These are phyloP conservation scores for Trichoderma erinaceum DNA, from an alignment of 495 filamentous ascomycete species.

Conservation along the genomic window DNA sequence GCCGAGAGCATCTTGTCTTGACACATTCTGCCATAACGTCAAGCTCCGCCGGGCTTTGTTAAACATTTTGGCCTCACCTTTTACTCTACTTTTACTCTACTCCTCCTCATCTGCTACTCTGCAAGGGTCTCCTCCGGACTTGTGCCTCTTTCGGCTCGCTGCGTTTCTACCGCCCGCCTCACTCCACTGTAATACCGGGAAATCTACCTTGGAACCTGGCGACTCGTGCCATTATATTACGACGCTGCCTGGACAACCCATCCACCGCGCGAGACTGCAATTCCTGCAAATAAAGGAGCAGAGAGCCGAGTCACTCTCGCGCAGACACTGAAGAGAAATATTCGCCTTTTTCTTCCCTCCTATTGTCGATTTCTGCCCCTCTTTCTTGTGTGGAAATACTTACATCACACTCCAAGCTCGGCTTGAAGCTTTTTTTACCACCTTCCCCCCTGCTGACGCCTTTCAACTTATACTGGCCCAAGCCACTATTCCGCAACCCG, in stretches of 20 bases:
- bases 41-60: too few species aligned
- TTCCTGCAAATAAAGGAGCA: conserved; percentile 6
- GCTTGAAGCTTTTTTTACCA: not conserved
- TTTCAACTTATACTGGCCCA: not conserved
- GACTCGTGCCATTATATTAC: conserved; percentile 13
- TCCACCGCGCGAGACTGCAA: not conserved
- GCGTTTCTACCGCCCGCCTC: not conserved
- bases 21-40: too few species aligned
- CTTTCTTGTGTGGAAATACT: not conserved
- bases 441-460: not conserved
- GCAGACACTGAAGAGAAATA: not conserved
- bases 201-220: not conserved
- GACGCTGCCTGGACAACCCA: conserved; percentile 8
- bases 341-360: not conserved
- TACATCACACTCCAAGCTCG: not conserved
- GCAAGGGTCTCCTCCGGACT: not conserved
- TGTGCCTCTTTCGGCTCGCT: not conserved
- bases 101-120: not conserved
- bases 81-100: too few species aligned
- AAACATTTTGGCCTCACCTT: too few species aligned
- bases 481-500: not conserved
- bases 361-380: not conserved
- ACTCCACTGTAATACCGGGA: conserved; percentile 10
- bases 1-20: not conserved
- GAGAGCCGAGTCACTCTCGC: not conserved